Conservation (phyloP, 352 stramenopile species). For the Globisporangium camurandrum region DNA sequence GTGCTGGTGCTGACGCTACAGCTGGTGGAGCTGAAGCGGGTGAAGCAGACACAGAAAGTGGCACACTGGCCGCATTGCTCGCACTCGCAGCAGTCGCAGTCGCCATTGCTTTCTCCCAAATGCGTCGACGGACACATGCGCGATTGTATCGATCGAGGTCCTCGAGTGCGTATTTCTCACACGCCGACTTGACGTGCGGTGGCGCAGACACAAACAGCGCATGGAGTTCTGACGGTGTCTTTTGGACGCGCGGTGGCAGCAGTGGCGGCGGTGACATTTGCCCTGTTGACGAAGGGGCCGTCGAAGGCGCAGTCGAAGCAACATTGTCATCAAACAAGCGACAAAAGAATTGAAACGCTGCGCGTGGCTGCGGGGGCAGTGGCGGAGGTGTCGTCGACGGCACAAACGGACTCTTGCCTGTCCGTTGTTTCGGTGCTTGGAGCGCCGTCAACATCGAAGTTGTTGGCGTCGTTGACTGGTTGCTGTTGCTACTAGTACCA, state of each 20-base stretch:
- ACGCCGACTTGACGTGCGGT: slow-evolving; percentile 22
- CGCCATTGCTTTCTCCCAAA: slow-evolving; percentile 51
- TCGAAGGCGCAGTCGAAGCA: not conserved
- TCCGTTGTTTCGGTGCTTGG: too few species aligned
- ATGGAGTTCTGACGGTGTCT: slow-evolving; percentile 19
- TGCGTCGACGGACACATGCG: slow-evolving; percentile 43
- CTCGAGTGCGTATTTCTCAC: slow-evolving; percentile 33
- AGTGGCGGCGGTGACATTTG: not conserved
- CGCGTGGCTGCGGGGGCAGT: slow-evolving; percentile 18
- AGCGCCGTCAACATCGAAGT: slow-evolving; percentile 8
- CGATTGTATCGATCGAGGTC: slow-evolving; percentile 56
- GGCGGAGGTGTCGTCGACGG: slow-evolving; percentile 36
- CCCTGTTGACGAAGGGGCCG: not conserved
- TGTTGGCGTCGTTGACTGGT: too few species aligned
- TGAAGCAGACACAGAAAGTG: too few species aligned
- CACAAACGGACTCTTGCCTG: slow-evolving; percentile 13
- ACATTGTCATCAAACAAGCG: slow-evolving; percentile 20
- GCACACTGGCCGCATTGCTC: not conserved
- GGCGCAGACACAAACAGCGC: slow-evolving; percentile 21
- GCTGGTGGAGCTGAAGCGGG: not conserved
- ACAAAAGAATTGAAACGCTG: slow-evolving; percentile 36
- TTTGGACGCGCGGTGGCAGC: not conserved
- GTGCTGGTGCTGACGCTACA: not conserved
- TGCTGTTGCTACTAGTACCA: too few species aligned
- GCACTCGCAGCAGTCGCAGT: not conserved